A percentile compares a stretch with the other conserved stretches of the same genome.
phyloP scores from a whole-genome alignment of 2,329 filamentous ascomycete species.

The Chaetothyriales sp. region DNA sequence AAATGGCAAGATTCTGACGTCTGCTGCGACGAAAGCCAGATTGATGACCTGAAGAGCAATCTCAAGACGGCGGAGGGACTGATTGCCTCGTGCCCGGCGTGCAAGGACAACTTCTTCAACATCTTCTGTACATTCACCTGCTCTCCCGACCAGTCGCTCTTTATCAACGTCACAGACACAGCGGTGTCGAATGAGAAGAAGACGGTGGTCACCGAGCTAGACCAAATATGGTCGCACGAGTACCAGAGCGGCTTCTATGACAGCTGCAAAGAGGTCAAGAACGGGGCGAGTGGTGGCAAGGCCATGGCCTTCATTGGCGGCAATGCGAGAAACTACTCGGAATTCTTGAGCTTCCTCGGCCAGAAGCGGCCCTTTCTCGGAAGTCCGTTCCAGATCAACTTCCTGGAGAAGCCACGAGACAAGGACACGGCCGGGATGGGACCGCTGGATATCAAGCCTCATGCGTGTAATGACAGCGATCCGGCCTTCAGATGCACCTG shows the following conservation, averaged over 20 bases:
- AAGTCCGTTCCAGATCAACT: conserved; percentile 97
- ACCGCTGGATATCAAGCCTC: conserved; percentile 54
- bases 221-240: conserved; percentile 70
- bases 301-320: conserved; percentile 95
- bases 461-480: conserved; percentile 81
- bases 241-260: conserved; percentile 84
- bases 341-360: conserved; percentile 80
- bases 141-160: conserved; percentile 88
- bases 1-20: conserved; percentile 74
- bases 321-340: conserved; percentile 75
- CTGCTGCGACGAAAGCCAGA: conserved; percentile 73
- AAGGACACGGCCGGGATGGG: conserved; percentile 51
- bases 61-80: conserved; percentile 75
- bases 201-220: conserved; percentile 67
- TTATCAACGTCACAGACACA: conserved; percentile 77
- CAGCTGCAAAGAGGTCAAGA: conserved; percentile 98
- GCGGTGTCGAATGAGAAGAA: conserved; percentile 40
- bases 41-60: conserved; percentile 67
- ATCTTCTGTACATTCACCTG: conserved; percentile 97
- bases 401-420: conserved; percentile 45
- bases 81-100: conserved; percentile 86
- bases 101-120: conserved; percentile 97
- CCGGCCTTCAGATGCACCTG: conserved; percentile 79
- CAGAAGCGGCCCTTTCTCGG: conserved; percentile 66
- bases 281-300: conserved; percentile 80